Conservation (phyloP, 2,329 filamentous ascomycete genomes). For the Aspergillus transmontanensis region DNA sequence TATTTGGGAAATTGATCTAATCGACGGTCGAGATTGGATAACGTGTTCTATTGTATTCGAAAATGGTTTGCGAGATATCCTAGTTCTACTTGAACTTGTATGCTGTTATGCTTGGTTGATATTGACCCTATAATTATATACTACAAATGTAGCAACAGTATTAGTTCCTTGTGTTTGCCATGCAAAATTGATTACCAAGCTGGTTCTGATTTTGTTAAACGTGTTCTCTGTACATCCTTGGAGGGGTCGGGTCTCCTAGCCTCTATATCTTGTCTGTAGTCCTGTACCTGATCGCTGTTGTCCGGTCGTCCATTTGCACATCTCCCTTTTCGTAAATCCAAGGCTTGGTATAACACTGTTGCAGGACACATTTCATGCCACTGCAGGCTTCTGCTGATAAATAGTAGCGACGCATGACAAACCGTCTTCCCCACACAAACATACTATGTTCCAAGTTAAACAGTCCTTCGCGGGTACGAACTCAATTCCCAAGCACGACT, state of each 20-base stretch:
- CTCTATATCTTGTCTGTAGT: background rate
- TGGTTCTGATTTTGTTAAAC: background rate
- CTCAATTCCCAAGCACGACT: too few relatives aligned
- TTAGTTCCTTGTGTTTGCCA: background rate
- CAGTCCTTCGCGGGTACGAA: too few relatives aligned
- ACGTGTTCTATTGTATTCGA: background rate
- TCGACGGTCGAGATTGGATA: background rate
- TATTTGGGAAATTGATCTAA: background rate
- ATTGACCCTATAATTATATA: background rate
- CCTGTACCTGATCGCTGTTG: background rate
- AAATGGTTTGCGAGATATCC: slow-evolving; percentile 14
- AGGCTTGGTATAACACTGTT: background rate
- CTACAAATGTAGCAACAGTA: background rate
- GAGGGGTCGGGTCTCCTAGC: background rate
- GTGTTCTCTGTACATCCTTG: background rate
- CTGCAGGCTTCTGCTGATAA: background rate
- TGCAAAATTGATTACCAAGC: background rate
- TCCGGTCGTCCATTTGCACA: background rate
- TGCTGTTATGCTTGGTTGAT: background rate
- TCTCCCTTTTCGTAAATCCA: background rate
- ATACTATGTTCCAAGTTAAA: background rate
- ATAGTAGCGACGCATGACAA: too few relatives aligned
- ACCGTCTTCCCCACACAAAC: background rate
- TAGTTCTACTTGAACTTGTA: background rate
- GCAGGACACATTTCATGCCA: background rate